phyloP scores from a whole-genome alignment of 768 basidiomycete genomes.

The Hericium erinaceus region DNA sequence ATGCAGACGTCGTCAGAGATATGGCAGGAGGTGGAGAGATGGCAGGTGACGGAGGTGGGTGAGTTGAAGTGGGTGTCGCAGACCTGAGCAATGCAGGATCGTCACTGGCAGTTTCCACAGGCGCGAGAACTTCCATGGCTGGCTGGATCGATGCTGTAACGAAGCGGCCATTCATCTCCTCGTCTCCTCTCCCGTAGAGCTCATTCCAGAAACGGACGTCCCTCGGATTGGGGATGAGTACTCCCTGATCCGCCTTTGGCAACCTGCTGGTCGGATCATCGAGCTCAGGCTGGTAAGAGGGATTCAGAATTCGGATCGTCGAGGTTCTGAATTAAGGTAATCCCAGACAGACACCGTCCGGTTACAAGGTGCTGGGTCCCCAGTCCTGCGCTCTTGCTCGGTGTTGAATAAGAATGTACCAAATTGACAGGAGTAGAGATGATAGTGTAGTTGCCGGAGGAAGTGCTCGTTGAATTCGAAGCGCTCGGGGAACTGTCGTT shows the following conservation, averaged over 20 bases:
- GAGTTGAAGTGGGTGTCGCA: conserved; percentile 31
- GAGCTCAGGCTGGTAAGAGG: conserved; percentile 55
- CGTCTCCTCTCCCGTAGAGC: conserved; percentile 82
- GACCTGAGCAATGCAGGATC: conserved; percentile 38
- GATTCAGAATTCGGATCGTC: conserved; percentile 63
- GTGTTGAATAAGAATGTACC: conserved; percentile 92
- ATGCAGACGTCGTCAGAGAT: not conserved
- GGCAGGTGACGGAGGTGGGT: conserved; percentile 19
- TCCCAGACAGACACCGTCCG: conserved; percentile 78
- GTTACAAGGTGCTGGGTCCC: conserved; percentile 47
- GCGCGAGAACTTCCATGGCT: conserved; percentile 39
- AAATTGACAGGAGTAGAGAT: conserved; percentile 91
- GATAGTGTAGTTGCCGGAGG: conserved; percentile 76
- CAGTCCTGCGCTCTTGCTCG: conserved; percentile 70
- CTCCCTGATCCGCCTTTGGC: conserved; percentile 76
- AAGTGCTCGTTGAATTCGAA: conserved; percentile 95
- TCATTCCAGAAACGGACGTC: conserved; percentile 92
- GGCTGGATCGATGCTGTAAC: conserved; percentile 30
- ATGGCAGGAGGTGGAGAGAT: conserved; percentile 6
- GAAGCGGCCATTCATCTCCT: conserved; percentile 90
- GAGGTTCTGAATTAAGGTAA: conserved; percentile 61
- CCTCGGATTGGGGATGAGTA: conserved; percentile 81
- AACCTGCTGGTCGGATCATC: conserved; percentile 63
- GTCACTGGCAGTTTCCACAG: conserved; percentile 49
- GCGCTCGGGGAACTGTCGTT: conserved; percentile 83